Base-by-base conservation (phyloP, 108 stramenopile species). In the Seminavis robusta region DNA sequence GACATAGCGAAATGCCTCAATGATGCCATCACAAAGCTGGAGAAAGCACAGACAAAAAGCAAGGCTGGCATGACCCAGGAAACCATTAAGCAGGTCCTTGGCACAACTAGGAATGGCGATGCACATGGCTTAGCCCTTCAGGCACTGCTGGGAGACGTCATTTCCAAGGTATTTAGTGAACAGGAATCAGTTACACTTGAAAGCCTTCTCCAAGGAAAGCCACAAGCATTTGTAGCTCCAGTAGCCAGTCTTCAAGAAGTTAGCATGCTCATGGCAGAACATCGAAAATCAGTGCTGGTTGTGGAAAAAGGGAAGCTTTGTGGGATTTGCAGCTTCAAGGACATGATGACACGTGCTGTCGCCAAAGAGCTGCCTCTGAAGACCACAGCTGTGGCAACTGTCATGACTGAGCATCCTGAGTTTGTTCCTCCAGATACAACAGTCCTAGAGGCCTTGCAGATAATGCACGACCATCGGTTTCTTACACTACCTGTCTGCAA, bases 1-100 rank as follows among this genome's bases (percentile, higher is more conserved):
- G 94, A 94, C 54, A 97, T 97, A 44, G 94, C 93, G 1, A 95
- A 94, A 61, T 95, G 94, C 47, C 65, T 97, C 55, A 92, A 93
- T 61, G 94, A 94, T 76, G 96, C 94, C 1, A 90, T 97, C 42
- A 59, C 73, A 7, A 81, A 93, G 51, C 77, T 97, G 7, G 94
- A 97, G 58, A 76, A 79, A 46, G 52, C 74, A 13, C 38, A 73
- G 13, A 56, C 75, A 19, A 45, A 70, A 15, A 52, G 69, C 21
- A 83, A 37, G 65, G 73, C 36, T 43, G 65, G 19, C 38, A 65
- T 24, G 25, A 59, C 62, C 47, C 80, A 70, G 57, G 73, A 72
- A 19, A 54, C 77, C 27, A 71, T 81, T 32, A 83, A 70, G 40
- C 65, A 75, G 54, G 68, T 73, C 39, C 66, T 84, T 24, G 61